These are phyloP conservation scores for Fusarium continuum DNA, from an alignment of 2,329 filamentous ascomycete genomes.

Conservation along the genomic window DNA sequence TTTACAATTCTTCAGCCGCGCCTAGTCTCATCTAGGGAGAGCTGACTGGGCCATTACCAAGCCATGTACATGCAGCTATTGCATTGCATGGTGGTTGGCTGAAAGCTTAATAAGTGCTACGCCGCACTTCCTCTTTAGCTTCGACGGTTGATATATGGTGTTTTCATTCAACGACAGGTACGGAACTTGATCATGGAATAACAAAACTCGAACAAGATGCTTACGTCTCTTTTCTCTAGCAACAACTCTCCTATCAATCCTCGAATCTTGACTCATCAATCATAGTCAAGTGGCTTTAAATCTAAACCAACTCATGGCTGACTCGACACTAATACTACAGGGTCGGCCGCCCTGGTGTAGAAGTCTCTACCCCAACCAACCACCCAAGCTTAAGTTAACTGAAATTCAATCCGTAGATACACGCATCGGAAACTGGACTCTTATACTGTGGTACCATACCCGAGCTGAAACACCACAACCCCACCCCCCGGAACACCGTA, in stretches of 20 bases:
- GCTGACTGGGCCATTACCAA: constrained; percentile 41
- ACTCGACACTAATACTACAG: constrained; percentile 15
- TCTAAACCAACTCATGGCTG: constrained; percentile 4
- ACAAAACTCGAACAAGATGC: too few relatives aligned
- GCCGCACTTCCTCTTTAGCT: too few relatives aligned
- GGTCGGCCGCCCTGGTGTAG: constrained; percentile 26
- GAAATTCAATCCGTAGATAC: too few relatives aligned
- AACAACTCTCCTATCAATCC: not conserved
- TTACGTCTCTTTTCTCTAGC: too few relatives aligned
- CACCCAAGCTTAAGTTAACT: not conserved
- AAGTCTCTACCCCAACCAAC: constrained; percentile 22
- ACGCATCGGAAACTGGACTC: too few relatives aligned
- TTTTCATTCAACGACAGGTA: too few relatives aligned
- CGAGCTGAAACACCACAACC: not conserved
- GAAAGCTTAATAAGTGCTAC: not conserved
- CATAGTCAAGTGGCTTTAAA: constrained; percentile 7
- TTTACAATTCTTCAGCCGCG: constrained; percentile 11
- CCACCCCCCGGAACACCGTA: not conserved
- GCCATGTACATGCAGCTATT: constrained; percentile 16
- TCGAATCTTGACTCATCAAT: not conserved
- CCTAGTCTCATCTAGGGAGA: constrained; percentile 12
- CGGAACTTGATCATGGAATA: too few relatives aligned
- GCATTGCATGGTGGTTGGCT: constrained; percentile 2
- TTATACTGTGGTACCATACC: not conserved
- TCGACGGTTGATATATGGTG: too few relatives aligned